phyloP scores from a whole-genome alignment of 2,329 filamentous ascomycete genomes.

The Colletotrichum acutatum region DNA sequence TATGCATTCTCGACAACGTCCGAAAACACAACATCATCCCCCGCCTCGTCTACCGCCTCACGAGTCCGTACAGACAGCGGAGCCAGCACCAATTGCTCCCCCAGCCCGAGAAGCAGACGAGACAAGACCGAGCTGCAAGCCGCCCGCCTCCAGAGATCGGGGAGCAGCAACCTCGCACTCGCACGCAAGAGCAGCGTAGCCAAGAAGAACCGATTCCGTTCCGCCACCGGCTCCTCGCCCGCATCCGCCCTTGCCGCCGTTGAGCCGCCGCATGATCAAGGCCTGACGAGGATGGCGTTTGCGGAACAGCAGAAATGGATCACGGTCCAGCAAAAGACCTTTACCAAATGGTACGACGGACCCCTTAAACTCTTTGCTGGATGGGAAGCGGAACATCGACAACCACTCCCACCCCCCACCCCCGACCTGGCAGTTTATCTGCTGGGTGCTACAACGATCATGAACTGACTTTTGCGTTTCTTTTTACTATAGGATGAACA shows the following conservation, averaged over 20 bases:
- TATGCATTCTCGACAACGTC: background rate
- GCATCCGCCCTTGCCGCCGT: constrained; percentile 56
- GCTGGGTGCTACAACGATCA: background rate
- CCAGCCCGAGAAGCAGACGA: constrained; percentile 52
- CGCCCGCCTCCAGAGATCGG: constrained; percentile 58
- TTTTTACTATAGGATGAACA: constrained; percentile 79
- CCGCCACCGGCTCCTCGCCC: constrained; percentile 47
- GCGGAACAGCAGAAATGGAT: constrained; percentile 75
- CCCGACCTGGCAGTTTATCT: background rate
- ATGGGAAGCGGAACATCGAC: no score
- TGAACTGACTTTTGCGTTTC: constrained; percentile 31
- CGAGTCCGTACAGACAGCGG: constrained; percentile 39
- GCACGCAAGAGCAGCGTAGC: constrained; percentile 41
- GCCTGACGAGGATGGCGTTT: constrained; percentile 70
- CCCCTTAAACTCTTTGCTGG: constrained; percentile 54
- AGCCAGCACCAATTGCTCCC: constrained; percentile 39
- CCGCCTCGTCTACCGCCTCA: constrained; percentile 38
- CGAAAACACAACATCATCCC: constrained; percentile 35
- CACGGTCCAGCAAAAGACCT: constrained; percentile 96
- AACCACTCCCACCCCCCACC: constrained; percentile 7
- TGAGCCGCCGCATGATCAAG: constrained; percentile 61
- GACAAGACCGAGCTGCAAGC: constrained; percentile 63
- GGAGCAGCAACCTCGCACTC: constrained; percentile 48
- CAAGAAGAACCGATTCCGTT: constrained; percentile 48
- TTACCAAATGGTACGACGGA: constrained; percentile 83